Base-by-base conservation (phyloP, 805 yeast genomes). In the Candida maris region DNA sequence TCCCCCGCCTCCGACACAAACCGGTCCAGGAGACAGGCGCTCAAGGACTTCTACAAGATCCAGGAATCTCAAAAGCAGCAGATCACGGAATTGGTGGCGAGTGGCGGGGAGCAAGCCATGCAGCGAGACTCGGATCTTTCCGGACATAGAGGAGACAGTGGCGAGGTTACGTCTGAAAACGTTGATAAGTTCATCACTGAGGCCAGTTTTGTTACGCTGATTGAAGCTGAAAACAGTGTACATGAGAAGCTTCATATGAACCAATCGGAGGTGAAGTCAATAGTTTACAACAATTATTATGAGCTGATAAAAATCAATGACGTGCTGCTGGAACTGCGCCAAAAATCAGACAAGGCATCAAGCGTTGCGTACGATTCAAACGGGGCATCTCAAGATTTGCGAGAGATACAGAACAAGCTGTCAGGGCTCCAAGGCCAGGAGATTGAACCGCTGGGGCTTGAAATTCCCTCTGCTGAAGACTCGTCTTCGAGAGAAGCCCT, bases 211-310 rank as follows among this genome's bases (percentile, higher is more conserved):
- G 48, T 50, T 5, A 52, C 55, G 3, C 51, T 68, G 16, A 39
- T 68, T 13, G 45, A 48, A 9, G 50, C 55, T n/a, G 68, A 67
- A n/a, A 67, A 67, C 40, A 53, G 45, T 8, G 63, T 75, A 6
- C 66, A 70, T 17, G 65, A 65, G 20, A 64, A 67, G 34, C 61
- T 77, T 38, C 75, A 73, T 39, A 56, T 73, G 12, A 76, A 72
- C 34, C 79, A 76, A 41, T 71, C 76, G 49, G 77, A 75, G 30
- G 79, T 80, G 44, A 82, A 82, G 48, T 75, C 83, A 19, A 80
- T 82, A 27, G 79, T 82, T 8, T 82, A 82, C 57, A 85, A 82
- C 56, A 82, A 82, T 51, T 82, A 82, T 64, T 80, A 77, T 54
- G 89, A 82, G 42, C 61, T 82, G 45, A 80, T 82, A 51, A 79